Evolutionary conservation across 2,329 filamentous ascomycete species (phyloP).

Genomic region (Penicillium brevicompactum): DNA sequence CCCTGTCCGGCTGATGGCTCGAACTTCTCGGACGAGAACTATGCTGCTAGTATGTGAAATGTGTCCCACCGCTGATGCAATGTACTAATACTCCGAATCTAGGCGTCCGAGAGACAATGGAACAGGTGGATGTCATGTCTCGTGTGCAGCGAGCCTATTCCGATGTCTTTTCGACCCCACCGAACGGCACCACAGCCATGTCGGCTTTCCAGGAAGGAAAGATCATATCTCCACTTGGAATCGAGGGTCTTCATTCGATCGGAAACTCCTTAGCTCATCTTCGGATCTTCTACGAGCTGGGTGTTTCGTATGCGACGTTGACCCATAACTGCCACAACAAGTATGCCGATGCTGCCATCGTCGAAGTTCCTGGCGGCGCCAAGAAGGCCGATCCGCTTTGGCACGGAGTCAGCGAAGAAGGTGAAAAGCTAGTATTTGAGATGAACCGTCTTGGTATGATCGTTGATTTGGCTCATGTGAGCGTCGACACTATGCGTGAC

Average conservation of each 20-base stretch:
- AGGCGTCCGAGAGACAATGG: slow-evolving; percentile 37
- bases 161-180: slow-evolving; percentile 56
- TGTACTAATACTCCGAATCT: neutral
- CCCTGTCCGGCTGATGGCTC: slow-evolving; percentile 72
- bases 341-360: slow-evolving; percentile 80
- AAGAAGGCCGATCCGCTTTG: slow-evolving; percentile 42
- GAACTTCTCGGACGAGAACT: slow-evolving; percentile 74
- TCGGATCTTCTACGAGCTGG: slow-evolving; percentile 73
- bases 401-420: slow-evolving; percentile 71
- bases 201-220: slow-evolving; percentile 62
- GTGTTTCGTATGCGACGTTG: slow-evolving; percentile 83
- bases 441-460: slow-evolving; percentile 96
- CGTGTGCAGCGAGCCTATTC: slow-evolving; percentile 37
- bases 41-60: slow-evolving; percentile 59
- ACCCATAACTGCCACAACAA: slow-evolving; percentile 93
- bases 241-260: slow-evolving; percentile 92
- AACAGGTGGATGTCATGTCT: slow-evolving; percentile 41
- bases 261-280: slow-evolving; percentile 72
- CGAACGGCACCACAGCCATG: slow-evolving; percentile 63
- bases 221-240: slow-evolving; percentile 75
- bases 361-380: slow-evolving; percentile 38
- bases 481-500: slow-evolving; percentile 81
- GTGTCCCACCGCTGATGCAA: slow-evolving; percentile 25
- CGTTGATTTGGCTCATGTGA: slow-evolving; percentile 82
- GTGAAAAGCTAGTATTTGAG: slow-evolving; percentile 71